Evolutionary conservation across 2,329 filamentous ascomycete genomes (phyloP).

Genomic region (Alternaria panax): DNA sequence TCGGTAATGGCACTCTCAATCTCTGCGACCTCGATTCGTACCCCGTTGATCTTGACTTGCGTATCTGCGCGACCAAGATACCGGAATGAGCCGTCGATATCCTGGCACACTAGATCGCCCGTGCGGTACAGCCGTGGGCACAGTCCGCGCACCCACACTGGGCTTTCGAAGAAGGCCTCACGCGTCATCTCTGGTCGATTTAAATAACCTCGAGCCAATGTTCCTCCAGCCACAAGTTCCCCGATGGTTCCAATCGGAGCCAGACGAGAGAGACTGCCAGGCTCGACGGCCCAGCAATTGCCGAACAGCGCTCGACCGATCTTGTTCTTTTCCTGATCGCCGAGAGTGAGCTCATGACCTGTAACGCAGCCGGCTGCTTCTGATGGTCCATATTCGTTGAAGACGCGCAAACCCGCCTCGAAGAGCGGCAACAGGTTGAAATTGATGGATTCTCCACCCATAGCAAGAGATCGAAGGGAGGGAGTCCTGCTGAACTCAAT

Average conservation of each 20-base stretch:
- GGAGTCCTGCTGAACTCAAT: background rate
- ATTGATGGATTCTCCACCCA: background rate
- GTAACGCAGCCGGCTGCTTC: background rate
- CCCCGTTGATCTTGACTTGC: background rate
- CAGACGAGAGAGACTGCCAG: background rate
- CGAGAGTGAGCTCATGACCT: background rate
- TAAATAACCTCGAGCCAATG: background rate
- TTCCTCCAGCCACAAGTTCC: background rate
- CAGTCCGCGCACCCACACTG: background rate
- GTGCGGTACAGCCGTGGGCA: background rate
- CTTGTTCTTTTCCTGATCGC: background rate
- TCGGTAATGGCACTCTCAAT: background rate
- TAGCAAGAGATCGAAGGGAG: background rate
- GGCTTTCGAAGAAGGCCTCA: background rate
- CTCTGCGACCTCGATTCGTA: background rate
- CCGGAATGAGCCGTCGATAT: background rate
- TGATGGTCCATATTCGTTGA: background rate
- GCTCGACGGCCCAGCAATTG: background rate
- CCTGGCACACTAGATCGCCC: background rate
- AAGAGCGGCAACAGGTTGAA: background rate
- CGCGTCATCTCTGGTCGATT: background rate
- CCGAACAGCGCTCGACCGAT: background rate
- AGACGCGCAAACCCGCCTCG: background rate
- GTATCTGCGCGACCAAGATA: background rate
- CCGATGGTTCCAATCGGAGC: background rate